Evolutionary conservation across 805 yeast genomes (phyloP).

Genomic region (Grigorovia humatica): DNA sequence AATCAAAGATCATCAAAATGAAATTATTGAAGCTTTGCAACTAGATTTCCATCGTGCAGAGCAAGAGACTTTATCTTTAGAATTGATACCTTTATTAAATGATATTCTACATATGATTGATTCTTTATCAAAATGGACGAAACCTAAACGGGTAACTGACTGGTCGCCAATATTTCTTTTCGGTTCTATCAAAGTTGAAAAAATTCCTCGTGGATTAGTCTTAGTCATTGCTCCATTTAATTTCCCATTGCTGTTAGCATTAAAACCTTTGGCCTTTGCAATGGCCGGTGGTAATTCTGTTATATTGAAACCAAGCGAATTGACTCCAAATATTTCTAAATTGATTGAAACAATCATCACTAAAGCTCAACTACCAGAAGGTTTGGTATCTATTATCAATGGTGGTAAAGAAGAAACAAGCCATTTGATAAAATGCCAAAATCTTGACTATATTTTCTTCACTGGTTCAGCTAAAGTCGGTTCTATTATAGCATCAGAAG

Average conservation of each 20-base stretch:
- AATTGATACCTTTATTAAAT: slow-evolving; percentile 38
- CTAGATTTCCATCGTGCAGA: slow-evolving; percentile 59
- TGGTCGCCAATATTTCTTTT: slow-evolving; percentile 23
- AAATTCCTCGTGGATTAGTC: slow-evolving; percentile 51
- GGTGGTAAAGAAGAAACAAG: slow-evolving; percentile 65
- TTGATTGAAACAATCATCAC: slow-evolving; percentile 47
- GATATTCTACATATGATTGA: slow-evolving; percentile 54
- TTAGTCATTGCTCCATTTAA: slow-evolving; percentile 43
- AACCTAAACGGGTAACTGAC: slow-evolving; percentile 31
- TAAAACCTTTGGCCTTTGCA: slow-evolving; percentile 67
- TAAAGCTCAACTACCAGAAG: slow-evolving; percentile 40
- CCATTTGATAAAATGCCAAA: slow-evolving; percentile 41
- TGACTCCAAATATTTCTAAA: slow-evolving; percentile 49
- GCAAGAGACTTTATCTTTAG: slow-evolving; percentile 53
- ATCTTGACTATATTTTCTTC: slow-evolving; percentile 73
- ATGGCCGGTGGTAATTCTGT: slow-evolving; percentile 80
- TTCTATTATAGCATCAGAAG: slow-evolving; percentile 61
- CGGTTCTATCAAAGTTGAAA: slow-evolving; percentile 33
- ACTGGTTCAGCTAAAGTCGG: slow-evolving; percentile 81
- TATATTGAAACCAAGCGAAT: slow-evolving; percentile 66
- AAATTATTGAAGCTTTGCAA: slow-evolving; percentile 45
- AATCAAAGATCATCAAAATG: slow-evolving; percentile 46
- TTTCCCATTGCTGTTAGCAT: slow-evolving; percentile 45
- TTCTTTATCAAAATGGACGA: slow-evolving; percentile 50
- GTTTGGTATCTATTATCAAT: slow-evolving; percentile 51